Evolutionary conservation across 1,139 yeast genomes (phyloP).

Genomic region (Wickerhamomyces sp.): DNA sequence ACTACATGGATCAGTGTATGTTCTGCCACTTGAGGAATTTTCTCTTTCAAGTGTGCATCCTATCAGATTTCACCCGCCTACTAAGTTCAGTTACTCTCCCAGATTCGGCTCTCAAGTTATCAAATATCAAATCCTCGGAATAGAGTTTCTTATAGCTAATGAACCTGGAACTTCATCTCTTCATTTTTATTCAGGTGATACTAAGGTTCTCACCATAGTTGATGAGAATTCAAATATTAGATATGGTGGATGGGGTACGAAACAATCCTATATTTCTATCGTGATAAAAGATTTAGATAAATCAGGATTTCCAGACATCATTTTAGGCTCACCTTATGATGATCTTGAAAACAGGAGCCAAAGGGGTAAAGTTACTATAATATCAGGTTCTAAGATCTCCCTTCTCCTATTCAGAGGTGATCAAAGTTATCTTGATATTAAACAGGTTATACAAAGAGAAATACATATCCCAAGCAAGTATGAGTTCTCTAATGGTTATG

Average conservation of each 20-base stretch:
- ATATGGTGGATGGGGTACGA: slow-evolving; percentile 37
- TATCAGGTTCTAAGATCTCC: slow-evolving; percentile 31
- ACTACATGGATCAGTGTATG: slow-evolving; percentile 35
- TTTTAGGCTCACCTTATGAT: slow-evolving; percentile 40
- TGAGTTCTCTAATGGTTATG: slow-evolving; percentile 25
- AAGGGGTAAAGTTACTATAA: slow-evolving; percentile 35
- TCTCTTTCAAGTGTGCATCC: too few relatives aligned
- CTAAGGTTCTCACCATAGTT: slow-evolving; percentile 21
- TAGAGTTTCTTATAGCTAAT: slow-evolving; percentile 29
- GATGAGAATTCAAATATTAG: slow-evolving; percentile 16
- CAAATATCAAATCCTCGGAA: slow-evolving; percentile 19
- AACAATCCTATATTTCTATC: slow-evolving; percentile 26
- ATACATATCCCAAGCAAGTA: slow-evolving; percentile 23
- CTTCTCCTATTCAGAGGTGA: slow-evolving; percentile 14
- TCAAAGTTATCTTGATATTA: slow-evolving; percentile 14
- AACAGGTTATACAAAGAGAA: slow-evolving; percentile 6
- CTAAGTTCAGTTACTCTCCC: too few relatives aligned
- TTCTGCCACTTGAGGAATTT: slow-evolving; percentile 31
- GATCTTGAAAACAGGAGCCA: slow-evolving; percentile 31
- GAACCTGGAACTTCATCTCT: slow-evolving; percentile 33
- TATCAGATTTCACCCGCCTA: too few relatives aligned
- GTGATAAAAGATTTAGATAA: slow-evolving; percentile 30
- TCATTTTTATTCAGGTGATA: slow-evolving; percentile 21
- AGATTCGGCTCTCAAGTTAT: slow-evolving; percentile 31
- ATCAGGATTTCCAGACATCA: slow-evolving; percentile 36